Conservation (phyloP, 2,329 filamentous ascomycete species). For the Alternaria infectoria region DNA sequence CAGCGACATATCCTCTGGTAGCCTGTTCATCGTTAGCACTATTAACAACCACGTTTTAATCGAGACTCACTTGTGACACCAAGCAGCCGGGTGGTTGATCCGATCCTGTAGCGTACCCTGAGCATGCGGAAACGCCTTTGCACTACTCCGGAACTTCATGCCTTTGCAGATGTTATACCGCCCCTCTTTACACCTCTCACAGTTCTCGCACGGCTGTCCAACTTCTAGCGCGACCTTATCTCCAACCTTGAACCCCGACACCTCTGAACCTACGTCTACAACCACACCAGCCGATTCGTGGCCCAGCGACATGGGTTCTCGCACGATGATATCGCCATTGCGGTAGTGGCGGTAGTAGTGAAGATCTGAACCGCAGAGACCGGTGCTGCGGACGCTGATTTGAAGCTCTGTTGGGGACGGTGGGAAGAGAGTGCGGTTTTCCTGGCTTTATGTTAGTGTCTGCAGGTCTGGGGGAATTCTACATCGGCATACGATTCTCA, state of each 20-base stretch:
- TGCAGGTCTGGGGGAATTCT: background rate
- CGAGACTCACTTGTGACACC: constrained; percentile 61
- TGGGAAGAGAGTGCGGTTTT: constrained; percentile 56
- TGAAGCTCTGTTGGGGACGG: constrained; percentile 65
- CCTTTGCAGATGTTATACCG: constrained; percentile 68
- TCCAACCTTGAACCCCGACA: constrained; percentile 69
- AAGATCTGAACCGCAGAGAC: constrained; percentile 73
- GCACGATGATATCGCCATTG: constrained; percentile 85
- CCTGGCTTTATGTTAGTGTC: constrained; percentile 48
- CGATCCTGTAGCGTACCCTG: constrained; percentile 69
- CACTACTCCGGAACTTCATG: constrained; percentile 65
- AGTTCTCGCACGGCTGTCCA: constrained; percentile 78
- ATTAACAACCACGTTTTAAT: background rate
- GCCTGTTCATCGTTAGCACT: constrained; percentile 29
- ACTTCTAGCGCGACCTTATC: constrained; percentile 94
- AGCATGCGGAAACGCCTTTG: constrained; percentile 66
- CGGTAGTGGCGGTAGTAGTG: constrained; percentile 89
- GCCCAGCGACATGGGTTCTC: constrained; percentile 80
- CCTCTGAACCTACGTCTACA: constrained; percentile 69
- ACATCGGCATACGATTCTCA: constrained; percentile 58
- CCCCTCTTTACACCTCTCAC: constrained; percentile 61
- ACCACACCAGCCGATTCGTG: constrained; percentile 82
- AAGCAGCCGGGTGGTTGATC: constrained; percentile 66
- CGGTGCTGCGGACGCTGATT: constrained; percentile 68
- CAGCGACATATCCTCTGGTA: constrained; percentile 60